Evolutionary conservation across 1,284 basidiomycete species (phyloP), one percentile per base, ranked within the genome.

Genomic region (Trametes versicolor): DNA sequence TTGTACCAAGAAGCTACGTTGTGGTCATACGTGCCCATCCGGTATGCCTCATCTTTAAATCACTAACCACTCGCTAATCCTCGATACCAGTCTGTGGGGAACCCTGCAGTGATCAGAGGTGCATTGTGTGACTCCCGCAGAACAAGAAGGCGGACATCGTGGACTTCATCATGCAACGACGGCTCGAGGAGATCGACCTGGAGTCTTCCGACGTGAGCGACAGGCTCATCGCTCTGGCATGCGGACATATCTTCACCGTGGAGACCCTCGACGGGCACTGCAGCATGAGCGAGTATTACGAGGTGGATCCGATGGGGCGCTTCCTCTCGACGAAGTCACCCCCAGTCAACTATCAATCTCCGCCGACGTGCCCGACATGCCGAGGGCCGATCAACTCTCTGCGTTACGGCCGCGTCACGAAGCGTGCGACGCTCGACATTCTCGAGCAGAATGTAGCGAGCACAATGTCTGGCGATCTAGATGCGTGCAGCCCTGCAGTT

Each of bases 191-290:
- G 0, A 73, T 91, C 32, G 76, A 83, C 12, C 75, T 79, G 0
- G 76, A 79, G n/a, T 69, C 73, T 2, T 79, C 75, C 2, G 77
- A 80, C 2, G 62, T 86, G 51, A 82, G 86, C 68, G 84, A 88
- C 47, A 77, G 86, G 8, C 73, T 91, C 32, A 88, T 93, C 69
- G 90, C 87, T 0, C 79, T 91, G 25, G 80, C 78, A 13, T 93
- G 91, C 70, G 74, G 84, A 0, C 91, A 93, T 71, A 76, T 83
- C 0, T 93, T 93, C 75, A 92, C 91, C 0, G 85, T 91, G 5
- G 89, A 91, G 73, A 89, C 89, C 0, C 79, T 93, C 21, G 91
- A 93, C 64, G 88, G 87, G 0, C 79, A 84, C 57, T 87, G 86
- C 65, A 70, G 76, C 4, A 83, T 93, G 77, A 59, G 66, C 0